Conservation (phyloP, 78 protist species). For the slime mould (Dictyostelium discoideum) region DNA sequence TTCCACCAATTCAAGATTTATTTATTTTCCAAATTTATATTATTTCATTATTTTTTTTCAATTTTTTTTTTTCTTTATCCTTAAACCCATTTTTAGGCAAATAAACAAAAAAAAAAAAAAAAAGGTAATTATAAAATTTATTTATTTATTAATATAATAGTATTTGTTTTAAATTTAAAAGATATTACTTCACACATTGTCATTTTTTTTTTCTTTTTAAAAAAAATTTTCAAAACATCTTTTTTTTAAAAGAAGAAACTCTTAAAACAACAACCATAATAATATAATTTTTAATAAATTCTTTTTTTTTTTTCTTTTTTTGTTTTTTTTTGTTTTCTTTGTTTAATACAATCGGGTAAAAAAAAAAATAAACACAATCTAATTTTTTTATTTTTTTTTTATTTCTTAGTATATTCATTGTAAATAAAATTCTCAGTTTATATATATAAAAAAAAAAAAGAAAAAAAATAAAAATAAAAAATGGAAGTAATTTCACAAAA, state of each 20-base stretch:
- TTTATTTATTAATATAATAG: no score
- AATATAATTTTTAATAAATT: no score
- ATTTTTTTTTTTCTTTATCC: neutral
- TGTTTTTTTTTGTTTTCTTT: no score
- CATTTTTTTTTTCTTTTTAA: no score
- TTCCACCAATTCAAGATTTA: neutral
- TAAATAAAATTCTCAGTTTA: neutral
- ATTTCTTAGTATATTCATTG: neutral
- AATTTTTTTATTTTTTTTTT: neutral
- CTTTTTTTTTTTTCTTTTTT: neutral
- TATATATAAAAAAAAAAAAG: neutral
- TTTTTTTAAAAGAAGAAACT: neutral
- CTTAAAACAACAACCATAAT: neutral
- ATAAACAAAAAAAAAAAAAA: neutral
- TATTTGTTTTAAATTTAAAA: no score
- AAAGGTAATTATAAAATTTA: neutral
- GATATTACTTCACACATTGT: no score
- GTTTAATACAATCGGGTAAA: no score
- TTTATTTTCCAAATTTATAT: neutral
- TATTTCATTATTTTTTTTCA: neutral
- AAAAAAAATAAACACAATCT: neutral
- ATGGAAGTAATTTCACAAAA: conserved; percentile 17
- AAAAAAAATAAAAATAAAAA: neutral
- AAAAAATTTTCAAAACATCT: no score
- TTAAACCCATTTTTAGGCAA: neutral